Evolutionary conservation across 2,329 filamentous ascomycete genomes (phyloP), one percentile per base, ranked within the genome.

Genomic region (Ramichloridium luteum): DNA sequence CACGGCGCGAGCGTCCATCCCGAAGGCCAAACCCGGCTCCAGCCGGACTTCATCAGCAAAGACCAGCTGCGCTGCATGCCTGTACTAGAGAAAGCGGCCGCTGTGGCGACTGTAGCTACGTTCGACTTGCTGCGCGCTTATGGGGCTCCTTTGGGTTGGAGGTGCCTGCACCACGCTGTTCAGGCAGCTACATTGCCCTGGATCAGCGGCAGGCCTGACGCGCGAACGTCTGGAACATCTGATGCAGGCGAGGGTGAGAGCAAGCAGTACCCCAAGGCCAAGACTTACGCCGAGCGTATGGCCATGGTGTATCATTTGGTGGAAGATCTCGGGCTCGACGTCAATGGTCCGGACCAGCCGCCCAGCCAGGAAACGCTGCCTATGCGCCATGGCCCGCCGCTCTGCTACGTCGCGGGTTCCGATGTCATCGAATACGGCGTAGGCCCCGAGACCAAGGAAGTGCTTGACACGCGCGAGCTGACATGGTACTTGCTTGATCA

Each of bases 261-360:
- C n/a, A n/a, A 23, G 20, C 20, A 23, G 20, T 23, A 23, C n/a
- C 20, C 20, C n/a, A 23, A 23, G 20, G 20, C 20, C 20, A 8
- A 23, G 20, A 23, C 20, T 8, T 23, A 23, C 20, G 20, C 20
- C 20, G 20, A 23, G 20, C 20, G 20, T 23, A 23, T 23, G 20
- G 20, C 20, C n/a, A 23, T 23, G 20, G 20, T 23, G 20, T 23
- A 23, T 23, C n/a, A 23, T 23, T n/a, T 23, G n/a, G 20, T 23
- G 8, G 20, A 23, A 23, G 20, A 23, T 23, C 20, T 23, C 20
- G 20, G 20, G 20, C 20, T 23, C 20, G 20, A 23, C n/a, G 20
- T 23, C n/a, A 23, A 23, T 23, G 20, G 20, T 8, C 20, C 20
- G n/a, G 20, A 23, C 20, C 20, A 23, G 20, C 20, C 20, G 20